Base-by-base conservation (phyloP, 192 early-diverging fungal species). In the Coemansia sp. region DNA sequence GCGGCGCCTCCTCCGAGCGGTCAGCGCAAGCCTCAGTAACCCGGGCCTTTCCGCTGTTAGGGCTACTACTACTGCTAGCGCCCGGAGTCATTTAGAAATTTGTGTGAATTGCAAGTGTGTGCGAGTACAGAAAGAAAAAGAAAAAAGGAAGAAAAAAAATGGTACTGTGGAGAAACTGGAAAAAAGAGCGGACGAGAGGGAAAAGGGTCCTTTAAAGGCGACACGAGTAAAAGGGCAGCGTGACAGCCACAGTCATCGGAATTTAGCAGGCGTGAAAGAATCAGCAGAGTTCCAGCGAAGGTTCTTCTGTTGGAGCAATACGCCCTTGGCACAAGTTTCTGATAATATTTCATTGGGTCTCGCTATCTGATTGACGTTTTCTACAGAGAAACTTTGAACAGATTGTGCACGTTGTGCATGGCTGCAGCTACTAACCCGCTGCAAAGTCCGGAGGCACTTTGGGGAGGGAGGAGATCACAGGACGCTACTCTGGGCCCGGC, bases 1-100 rank as follows among this genome's bases (percentile, higher is more conserved):
- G 52, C 0, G 63, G 63, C 35, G 63, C 63, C 63, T 65, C 63
- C 6, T 53, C 35, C 48, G 41, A 11, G 53, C 5, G 61, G 43
- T 26, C 37, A 6, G 28, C 60, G 20, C 50, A 31, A n/a, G 33
- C 34, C 26, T 31, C 57, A 13, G 55, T 28, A 43, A 39, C 64
- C 37, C 12, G 23, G 16, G 53, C 39, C 38, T 37, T 31, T 16
- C 12, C 13, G 10, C 3, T 16, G 36, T 20, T 62, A 7, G 42
- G 18, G 8, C 43, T 45, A 28, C 61, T 60, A 18, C 56, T 66
- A 34, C 37, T 37, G 20, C 57, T 48, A 11, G 41, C 18, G 12
- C 26, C 33, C 5, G 52, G 14, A 45, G n/a, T 8, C 52, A 55
- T 55, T 13, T 33, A 14, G 13, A 55, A 55, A 25, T 50, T 50